phyloP scores from a whole-genome alignment of 805 yeast species.

The Suhomyces prunicola region DNA sequence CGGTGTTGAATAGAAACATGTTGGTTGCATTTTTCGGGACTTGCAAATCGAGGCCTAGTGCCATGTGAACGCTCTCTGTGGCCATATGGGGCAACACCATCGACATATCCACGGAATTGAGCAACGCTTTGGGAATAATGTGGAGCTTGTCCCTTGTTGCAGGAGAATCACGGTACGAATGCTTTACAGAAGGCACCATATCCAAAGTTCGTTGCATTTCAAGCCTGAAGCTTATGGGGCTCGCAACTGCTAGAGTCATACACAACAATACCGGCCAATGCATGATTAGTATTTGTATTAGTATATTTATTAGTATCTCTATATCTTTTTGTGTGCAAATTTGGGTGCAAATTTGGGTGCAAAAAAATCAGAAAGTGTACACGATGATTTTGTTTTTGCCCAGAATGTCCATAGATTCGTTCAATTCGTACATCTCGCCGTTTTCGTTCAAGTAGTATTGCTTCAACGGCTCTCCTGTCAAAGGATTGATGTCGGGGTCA shows the following conservation, averaged over 20 bases:
- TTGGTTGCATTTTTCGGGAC: conserved; percentile 34
- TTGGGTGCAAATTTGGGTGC: background rate
- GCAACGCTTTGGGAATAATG: background rate
- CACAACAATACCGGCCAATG: background rate
- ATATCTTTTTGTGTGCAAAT: background rate
- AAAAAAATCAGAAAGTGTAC: conserved; percentile 19
- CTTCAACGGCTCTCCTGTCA: conserved; percentile 19
- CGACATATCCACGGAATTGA: background rate
- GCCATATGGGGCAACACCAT: background rate
- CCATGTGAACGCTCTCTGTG: background rate
- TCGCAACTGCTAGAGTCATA: background rate
- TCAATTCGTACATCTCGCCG: conserved; percentile 31
- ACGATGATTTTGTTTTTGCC: conserved; percentile 27
- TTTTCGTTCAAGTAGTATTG: conserved; percentile 26
- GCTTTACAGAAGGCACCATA: background rate
- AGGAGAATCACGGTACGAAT: background rate
- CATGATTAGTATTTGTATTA: background rate
- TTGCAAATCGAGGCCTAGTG: background rate
- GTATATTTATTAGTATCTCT: background rate
- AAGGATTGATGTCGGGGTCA: background rate
- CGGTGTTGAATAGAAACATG: conserved; percentile 39
- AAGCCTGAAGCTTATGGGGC: background rate
- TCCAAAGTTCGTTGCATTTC: background rate
- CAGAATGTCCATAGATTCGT: conserved; percentile 13
- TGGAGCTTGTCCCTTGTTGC: background rate